A percentile compares a stretch with the other conserved stretches of the same genome.
Evolutionary conservation across 805 yeast genomes (phyloP).

Genomic region (Jamesozyma gamospora): DNA sequence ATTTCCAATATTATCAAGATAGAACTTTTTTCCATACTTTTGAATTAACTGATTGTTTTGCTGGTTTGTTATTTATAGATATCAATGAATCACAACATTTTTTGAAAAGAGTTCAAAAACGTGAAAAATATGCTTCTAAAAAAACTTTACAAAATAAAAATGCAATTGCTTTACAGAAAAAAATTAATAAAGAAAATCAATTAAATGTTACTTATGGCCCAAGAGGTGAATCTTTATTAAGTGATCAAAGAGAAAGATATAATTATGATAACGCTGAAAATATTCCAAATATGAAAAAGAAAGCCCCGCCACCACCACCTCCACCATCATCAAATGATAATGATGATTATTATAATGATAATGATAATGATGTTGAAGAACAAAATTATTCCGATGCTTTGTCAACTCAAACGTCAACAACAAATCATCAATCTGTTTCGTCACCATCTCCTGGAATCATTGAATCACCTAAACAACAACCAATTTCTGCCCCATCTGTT

Average conservation of each 20-base stretch:
- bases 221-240: slow-evolving; percentile 25
- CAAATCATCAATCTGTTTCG: neutral
- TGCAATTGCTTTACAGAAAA: slow-evolving; percentile 70
- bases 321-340: slow-evolving; percentile 22
- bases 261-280: slow-evolving; percentile 21
- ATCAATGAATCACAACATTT: slow-evolving; percentile 80
- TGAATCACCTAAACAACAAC: slow-evolving; percentile 15
- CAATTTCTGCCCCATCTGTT: slow-evolving; percentile 12
- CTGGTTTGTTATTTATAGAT: slow-evolving; percentile 84
- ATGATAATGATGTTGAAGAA: neutral
- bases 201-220: slow-evolving; percentile 62
- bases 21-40: slow-evolving; percentile 90
- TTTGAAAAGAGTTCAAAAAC: slow-evolving; percentile 59
- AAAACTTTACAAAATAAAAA: slow-evolving; percentile 78
- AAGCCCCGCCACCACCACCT: slow-evolving; percentile 38
- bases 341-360: neutral
- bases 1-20: slow-evolving; percentile 86
- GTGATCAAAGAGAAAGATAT: slow-evolving; percentile 26
- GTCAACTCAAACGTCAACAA: neutral
- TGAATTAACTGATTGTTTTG: slow-evolving; percentile 82
- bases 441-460: slow-evolving; percentile 13
- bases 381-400: neutral
- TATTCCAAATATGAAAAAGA: slow-evolving; percentile 27
- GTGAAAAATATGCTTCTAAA: slow-evolving; percentile 79
- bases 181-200: slow-evolving; percentile 45